Evolutionary conservation across 1,139 yeast species (phyloP).

Genomic region (Pichia cactophila): DNA sequence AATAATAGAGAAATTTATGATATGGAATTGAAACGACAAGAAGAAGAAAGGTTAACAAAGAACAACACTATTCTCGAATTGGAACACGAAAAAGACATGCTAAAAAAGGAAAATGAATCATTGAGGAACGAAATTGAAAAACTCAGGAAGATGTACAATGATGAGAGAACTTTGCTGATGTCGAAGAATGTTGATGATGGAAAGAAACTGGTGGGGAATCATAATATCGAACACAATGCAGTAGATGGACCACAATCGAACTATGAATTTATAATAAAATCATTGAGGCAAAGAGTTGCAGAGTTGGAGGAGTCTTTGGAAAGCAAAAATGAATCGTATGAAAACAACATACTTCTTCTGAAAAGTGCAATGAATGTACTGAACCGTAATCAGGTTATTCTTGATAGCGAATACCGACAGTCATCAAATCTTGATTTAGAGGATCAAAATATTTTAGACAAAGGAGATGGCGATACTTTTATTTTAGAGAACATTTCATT

Average conservation of each 20-base stretch:
- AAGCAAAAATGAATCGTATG: conserved; percentile 6
- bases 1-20: conserved; percentile 7
- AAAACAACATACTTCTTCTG: conserved; percentile 8
- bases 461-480: conserved; percentile 42
- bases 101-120: conserved; percentile 1
- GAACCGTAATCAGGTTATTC: conserved; percentile 30
- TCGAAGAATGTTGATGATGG: background rate
- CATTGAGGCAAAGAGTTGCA: conserved; percentile 6
- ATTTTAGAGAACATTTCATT: conserved; percentile 16
- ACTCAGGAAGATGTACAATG: background rate
- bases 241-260: background rate
- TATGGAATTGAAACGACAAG: conserved; percentile 2
- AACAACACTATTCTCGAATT: background rate
- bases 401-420: background rate
- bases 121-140: background rate
- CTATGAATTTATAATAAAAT: background rate
- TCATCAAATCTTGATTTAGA: background rate
- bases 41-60: background rate
- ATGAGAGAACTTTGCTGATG: background rate
- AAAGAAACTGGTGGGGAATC: background rate
- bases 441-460: conserved; percentile 4
- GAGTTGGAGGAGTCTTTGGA: conserved; percentile 12
- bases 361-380: conserved; percentile 11
- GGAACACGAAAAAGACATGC: conserved; percentile 2
- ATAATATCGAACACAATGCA: no score